phyloP scores from a whole-genome alignment of 2,329 filamentous ascomycete species.

The Fusarium haematococcum region DNA sequence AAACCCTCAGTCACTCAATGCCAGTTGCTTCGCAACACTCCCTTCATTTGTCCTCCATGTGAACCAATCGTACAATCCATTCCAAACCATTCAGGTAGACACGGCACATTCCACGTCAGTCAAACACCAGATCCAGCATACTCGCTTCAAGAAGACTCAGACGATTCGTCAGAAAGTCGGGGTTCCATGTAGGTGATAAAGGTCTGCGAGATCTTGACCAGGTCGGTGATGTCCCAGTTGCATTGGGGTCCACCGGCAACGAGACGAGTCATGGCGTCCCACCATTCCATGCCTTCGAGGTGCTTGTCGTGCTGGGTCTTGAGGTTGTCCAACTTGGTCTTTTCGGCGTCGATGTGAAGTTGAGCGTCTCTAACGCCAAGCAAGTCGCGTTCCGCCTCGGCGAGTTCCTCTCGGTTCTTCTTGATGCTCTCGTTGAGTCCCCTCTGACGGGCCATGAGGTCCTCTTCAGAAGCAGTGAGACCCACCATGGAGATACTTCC shows the following conservation, averaged over 20 bases:
- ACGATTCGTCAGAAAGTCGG: neutral
- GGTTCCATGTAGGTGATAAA: neutral
- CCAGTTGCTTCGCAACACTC: neutral
- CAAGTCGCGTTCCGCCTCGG: neutral
- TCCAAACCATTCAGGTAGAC: neutral
- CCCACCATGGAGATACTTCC: neutral
- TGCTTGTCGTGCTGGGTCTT: neutral
- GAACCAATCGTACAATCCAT: neutral
- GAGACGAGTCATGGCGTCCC: neutral
- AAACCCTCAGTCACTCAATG: neutral
- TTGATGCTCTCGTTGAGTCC: neutral
- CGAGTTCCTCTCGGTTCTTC: neutral
- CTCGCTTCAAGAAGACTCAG: neutral
- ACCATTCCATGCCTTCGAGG: neutral
- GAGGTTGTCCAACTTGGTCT: neutral
- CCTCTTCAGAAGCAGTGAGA: neutral
- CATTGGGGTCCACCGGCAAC: neutral
- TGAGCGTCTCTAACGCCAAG: neutral
- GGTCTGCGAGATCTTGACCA: neutral
- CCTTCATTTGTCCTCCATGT: neutral
- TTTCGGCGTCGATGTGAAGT: neutral
- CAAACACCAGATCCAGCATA: neutral
- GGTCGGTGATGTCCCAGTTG: neutral
- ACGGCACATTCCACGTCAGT: neutral
- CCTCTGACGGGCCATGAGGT: neutral